Evolutionary conservation across 106 monocot species (phyloP), one percentile per base, ranked within the genome.

Genomic region (Platanthera guangdongensis): DNA sequence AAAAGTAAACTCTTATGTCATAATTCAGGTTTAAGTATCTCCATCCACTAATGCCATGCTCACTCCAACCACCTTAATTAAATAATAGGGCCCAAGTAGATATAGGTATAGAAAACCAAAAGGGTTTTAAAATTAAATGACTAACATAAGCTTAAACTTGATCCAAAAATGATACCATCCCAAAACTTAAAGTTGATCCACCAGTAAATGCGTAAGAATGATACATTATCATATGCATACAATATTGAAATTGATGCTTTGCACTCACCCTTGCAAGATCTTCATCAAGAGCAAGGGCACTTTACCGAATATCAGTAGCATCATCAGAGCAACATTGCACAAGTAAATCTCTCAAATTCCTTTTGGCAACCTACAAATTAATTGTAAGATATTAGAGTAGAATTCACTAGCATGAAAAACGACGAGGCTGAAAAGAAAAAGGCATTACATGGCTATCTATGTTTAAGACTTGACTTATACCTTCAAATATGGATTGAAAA

Each of bases 261-360:
- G 45, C 50, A 82, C 87, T 72, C 76, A 99, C 99, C 83, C 90
- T 94, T 79, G 99, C 89, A 81, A 99, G 88, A 77, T 99, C 99
- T 68, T 94, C 99, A 79, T 94, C 89, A 79, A 99, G 94, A 52
- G 99, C 99, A 80, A 92, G 84, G 39, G 94, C 91, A 88, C 99
- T 99, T 82, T 99, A 94, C 53, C 94, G 84, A 81, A 94, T 81
- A 88, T 99, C 99, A 82, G 88, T 55, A 49, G 81, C 74, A 68
- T 92, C 92, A 85, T 99, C 99, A 86, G 90, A 81, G 73, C 99
- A 99, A 74, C 99, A 92, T 76, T 92, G 99, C 74, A 94, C 75
- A 72, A 99, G 94, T 48, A 94, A 79, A 71, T 99, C 99, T 65
- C 85, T 90, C 86, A 99, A 87, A 81, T 85, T 92, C 71, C 89